Conservation (phyloP, 108 stramenopile genomes). For the Chaetoceros tenuissimus region DNA sequence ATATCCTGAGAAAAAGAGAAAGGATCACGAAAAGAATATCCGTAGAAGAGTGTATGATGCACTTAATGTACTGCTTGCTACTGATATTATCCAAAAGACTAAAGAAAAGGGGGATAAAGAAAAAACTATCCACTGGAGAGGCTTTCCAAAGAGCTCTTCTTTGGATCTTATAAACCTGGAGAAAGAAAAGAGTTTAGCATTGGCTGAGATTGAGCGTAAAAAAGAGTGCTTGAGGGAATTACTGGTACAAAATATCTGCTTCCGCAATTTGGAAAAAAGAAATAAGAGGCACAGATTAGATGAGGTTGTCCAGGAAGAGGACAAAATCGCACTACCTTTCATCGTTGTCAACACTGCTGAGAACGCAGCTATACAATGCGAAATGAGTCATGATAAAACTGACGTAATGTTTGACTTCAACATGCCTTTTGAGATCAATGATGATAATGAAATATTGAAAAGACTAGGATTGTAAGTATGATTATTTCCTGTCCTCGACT, state of each 20-base stretch:
- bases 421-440: constrained; percentile 88
- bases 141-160: constrained; percentile 37
- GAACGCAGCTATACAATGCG: constrained; percentile 82
- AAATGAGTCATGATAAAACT: constrained; percentile 78
- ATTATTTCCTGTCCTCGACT: too few relatives aligned
- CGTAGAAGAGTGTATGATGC: constrained; percentile 94
- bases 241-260: constrained; percentile 79
- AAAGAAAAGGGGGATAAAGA: constrained; percentile 24
- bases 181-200: constrained; percentile 31
- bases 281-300: constrained; percentile 38
- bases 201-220: constrained; percentile 51
- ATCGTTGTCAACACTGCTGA: constrained; percentile 83
- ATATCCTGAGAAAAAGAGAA: constrained; percentile 31
- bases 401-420: constrained; percentile 89
- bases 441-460: constrained; percentile 92
- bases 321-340: constrained; percentile 84
- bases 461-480: constrained; percentile 73
- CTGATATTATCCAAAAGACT: constrained; percentile 91
- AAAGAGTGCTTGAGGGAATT: constrained; percentile 68
- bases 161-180: constrained; percentile 42
- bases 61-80: constrained; percentile 92
- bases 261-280: constrained; percentile 66
- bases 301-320: constrained; percentile 10
- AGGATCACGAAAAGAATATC: constrained; percentile 83
- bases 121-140: constrained; percentile 82